Evolutionary conservation across 805 yeast species (phyloP).

Genomic region (Dipodascopsis tothii): DNA sequence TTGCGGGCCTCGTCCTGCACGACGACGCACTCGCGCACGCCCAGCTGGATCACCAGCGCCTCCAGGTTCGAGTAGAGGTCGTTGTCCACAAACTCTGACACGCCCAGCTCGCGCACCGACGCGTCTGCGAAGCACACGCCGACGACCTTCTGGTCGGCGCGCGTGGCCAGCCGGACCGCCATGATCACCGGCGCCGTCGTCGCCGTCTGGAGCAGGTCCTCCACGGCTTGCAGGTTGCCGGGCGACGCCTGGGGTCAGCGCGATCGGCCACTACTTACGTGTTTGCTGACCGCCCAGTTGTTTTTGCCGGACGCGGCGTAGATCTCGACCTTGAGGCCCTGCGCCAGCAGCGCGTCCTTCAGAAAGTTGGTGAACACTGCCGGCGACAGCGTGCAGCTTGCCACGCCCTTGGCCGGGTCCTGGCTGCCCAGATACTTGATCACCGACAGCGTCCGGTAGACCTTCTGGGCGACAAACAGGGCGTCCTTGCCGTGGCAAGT

Average conservation of each 20-base stretch:
- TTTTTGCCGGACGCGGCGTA: constrained; percentile 38
- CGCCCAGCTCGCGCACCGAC: constrained; percentile 55
- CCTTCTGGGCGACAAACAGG: constrained; percentile 66
- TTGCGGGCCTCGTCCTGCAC: constrained; percentile 38
- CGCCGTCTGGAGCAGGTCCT: constrained; percentile 50
- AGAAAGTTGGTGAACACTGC: constrained; percentile 63
- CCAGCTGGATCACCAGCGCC: constrained; percentile 76
- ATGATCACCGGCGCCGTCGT: constrained; percentile 48
- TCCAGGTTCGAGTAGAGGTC: constrained; percentile 83
- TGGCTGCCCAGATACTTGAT: constrained; percentile 42
- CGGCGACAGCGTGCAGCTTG: constrained; percentile 69
- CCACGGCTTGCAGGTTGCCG: constrained; percentile 76
- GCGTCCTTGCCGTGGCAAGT: constrained; percentile 73
- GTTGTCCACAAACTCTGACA: constrained; percentile 76
- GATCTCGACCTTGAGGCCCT: constrained; percentile 71
- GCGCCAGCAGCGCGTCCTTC: constrained; percentile 57
- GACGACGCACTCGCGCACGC: constrained; percentile 75
- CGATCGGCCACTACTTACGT: not conserved
- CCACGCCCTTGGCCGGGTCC: constrained; percentile 39
- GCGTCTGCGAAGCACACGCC: constrained; percentile 80
- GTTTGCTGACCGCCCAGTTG: constrained; percentile 47
- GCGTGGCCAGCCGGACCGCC: constrained; percentile 40
- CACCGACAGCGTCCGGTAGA: constrained; percentile 78
- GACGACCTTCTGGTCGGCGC: constrained; percentile 44
- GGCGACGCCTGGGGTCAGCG: constrained; percentile 58